These are phyloP conservation scores for Orobanche coerulescens DNA, from an alignment of 257 asterid genomes.

Conservation along the genomic window DNA sequence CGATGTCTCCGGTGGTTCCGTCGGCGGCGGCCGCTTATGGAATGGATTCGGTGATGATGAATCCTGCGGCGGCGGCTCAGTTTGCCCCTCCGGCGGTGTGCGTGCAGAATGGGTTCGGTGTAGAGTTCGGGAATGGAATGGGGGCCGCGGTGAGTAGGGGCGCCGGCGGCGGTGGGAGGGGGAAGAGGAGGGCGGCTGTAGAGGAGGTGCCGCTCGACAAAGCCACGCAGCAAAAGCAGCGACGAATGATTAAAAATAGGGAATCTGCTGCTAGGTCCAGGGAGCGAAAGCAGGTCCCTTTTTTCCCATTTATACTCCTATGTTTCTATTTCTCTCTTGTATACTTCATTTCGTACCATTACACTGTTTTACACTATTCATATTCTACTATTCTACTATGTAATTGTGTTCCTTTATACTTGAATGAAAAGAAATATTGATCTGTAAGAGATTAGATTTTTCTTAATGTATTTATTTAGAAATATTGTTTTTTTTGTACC, in stretches of 20 bases:
- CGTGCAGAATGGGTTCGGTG: conserved; percentile 61
- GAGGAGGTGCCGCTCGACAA: conserved; percentile 75
- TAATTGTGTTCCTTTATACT: too few species aligned
- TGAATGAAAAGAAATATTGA: too few species aligned
- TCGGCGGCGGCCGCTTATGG: conserved; percentile 60
- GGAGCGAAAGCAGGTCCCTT: conserved; percentile 82
- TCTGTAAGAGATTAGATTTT: too few species aligned
- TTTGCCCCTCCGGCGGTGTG: conserved; percentile 35
- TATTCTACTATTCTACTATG: too few species aligned
- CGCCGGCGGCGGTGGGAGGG: conserved; percentile 43
- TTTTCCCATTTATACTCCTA: not conserved
- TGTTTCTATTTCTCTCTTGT: not conserved
- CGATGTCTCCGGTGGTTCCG: conserved; percentile 32
- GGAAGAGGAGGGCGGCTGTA: conserved; percentile 70
- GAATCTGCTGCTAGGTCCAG: conserved; percentile 98
- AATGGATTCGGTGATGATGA: conserved; percentile 49
- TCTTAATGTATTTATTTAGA: too few species aligned
- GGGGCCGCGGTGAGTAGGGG: conserved; percentile 46
- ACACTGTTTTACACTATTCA: too few species aligned
- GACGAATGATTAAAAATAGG: conserved; percentile 93
- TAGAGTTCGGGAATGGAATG: conserved; percentile 56
- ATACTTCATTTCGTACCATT: too few species aligned
- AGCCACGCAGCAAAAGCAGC: conserved; percentile 96
- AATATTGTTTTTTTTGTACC: too few species aligned
- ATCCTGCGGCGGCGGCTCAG: conserved; percentile 44